phyloP scores from a whole-genome alignment of 176 grass and related monocot genomes.

The Lolium rigidum region DNA sequence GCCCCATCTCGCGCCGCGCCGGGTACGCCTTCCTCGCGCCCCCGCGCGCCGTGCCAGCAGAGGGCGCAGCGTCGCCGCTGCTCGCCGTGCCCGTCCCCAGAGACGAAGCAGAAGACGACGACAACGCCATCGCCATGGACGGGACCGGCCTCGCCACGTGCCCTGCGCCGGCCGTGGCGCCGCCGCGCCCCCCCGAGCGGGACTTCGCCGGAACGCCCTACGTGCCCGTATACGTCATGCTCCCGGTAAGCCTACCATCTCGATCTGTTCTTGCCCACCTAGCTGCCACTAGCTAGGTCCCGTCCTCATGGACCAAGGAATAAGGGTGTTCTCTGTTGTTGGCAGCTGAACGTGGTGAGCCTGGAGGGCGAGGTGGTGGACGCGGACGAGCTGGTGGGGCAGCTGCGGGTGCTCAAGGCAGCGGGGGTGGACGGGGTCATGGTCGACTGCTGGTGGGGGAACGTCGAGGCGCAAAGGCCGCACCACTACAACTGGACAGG shows the following conservation, averaged over 20 bases:
- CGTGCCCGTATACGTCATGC: constrained; percentile 84
- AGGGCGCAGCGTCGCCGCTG: constrained; percentile 12
- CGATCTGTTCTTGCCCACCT: neutral
- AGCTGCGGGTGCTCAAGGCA: constrained; percentile 74
- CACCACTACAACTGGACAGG: constrained; percentile 84
- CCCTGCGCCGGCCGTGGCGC: neutral
- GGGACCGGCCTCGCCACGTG: neutral
- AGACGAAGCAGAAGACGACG: neutral
- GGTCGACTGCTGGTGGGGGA: constrained; percentile 97
- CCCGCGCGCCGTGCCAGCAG: constrained; percentile 28
- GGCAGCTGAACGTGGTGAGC: constrained; percentile 65
- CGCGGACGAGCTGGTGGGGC: constrained; percentile 56
- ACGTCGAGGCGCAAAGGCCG: constrained; percentile 64
- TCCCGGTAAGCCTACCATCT: constrained; percentile 57
- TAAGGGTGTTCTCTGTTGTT: no score
- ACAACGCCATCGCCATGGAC: neutral
- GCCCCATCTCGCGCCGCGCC: constrained; percentile 50
- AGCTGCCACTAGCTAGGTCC: no score
- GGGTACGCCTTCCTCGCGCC: constrained; percentile 26
- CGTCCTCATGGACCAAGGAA: no score
- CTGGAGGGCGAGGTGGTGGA: constrained; percentile 61
- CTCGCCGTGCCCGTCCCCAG: constrained; percentile 21
- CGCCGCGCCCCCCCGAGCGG: constrained; percentile 55
- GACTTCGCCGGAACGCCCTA: constrained; percentile 80
- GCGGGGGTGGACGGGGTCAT: constrained; percentile 80